phyloP scores from a whole-genome alignment of 2,329 filamentous ascomycete genomes.

The Hansfordia pulvinata region DNA sequence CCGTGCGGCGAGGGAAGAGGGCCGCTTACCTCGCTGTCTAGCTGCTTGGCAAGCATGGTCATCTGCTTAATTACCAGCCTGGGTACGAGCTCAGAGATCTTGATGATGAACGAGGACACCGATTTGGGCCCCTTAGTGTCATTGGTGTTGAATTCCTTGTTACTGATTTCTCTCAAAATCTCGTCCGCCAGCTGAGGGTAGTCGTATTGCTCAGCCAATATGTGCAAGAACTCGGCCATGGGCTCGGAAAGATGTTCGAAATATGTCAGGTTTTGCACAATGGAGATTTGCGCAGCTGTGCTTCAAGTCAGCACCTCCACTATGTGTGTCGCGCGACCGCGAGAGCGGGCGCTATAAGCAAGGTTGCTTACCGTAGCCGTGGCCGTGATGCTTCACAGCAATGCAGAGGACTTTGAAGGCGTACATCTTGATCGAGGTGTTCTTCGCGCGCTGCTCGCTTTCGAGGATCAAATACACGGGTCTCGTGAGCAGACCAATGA shows the following conservation, averaged over 20 bases:
- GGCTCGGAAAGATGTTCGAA: constrained; percentile 98
- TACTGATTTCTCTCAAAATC: constrained; percentile 83
- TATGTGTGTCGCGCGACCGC: no score
- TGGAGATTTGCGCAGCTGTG: constrained; percentile 80
- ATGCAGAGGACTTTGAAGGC: constrained; percentile 95
- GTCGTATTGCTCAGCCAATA: constrained; percentile 92
- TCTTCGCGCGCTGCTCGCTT: constrained; percentile 86
- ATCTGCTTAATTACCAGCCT: constrained; percentile 94
- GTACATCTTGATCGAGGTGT: constrained; percentile 82
- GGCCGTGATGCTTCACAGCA: constrained; percentile 93
- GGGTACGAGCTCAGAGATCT: constrained; percentile 83
- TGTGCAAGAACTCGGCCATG: constrained; percentile 97
- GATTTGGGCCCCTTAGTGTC: constrained; percentile 94
- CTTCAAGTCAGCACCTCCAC: constrained; percentile 11
- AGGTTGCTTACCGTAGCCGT: constrained; percentile 70
- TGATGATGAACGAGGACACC: constrained; percentile 84
- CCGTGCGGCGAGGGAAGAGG: neutral
- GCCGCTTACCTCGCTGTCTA: constrained; percentile 70
- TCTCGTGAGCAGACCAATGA: constrained; percentile 80
- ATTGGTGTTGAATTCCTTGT: constrained; percentile 96
- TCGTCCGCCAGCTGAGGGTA: constrained; percentile 92
- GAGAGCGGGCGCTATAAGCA: no score
- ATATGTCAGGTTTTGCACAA: constrained; percentile 94
- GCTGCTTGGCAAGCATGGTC: constrained; percentile 82
- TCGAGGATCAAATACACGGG: constrained; percentile 91